phyloP scores from a whole-genome alignment of 345 rosid genomes.

The Populus tremula region DNA sequence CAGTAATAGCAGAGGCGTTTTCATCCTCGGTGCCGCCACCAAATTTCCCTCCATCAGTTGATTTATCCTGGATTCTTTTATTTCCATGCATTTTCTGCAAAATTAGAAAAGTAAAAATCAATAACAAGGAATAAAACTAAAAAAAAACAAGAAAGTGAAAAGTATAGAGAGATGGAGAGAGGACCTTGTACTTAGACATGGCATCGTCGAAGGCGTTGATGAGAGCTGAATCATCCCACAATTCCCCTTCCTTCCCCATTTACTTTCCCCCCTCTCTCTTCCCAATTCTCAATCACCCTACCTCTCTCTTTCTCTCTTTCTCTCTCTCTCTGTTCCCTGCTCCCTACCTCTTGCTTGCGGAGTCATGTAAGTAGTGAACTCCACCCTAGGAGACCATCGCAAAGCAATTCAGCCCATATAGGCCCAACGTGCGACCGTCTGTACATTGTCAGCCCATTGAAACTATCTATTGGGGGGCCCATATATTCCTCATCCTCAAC shows the following conservation, averaged over 20 bases:
- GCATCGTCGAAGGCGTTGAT: constrained; percentile 60
- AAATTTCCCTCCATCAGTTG: constrained; percentile 11
- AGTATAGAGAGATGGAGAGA: background rate
- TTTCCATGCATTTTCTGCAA: constrained; percentile 43
- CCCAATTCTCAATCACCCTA: background rate
- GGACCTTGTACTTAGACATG: constrained; percentile 56
- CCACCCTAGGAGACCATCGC: too few relatives aligned
- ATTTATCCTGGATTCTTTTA: constrained; percentile 10
- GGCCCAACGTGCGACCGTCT: too few relatives aligned
- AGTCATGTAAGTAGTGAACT: too few relatives aligned
- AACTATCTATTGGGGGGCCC: too few relatives aligned
- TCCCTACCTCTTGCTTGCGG: too few relatives aligned
- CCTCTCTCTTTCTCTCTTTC: too few relatives aligned
- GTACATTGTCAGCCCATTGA: too few relatives aligned
- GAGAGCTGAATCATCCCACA: constrained; percentile 68
- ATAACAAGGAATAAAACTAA: background rate
- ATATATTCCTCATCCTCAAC: too few relatives aligned
- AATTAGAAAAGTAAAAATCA: background rate
- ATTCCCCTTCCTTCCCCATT: constrained; percentile 48
- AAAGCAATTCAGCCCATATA: too few relatives aligned
- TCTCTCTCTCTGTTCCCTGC: too few relatives aligned
- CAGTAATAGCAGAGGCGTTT: constrained; percentile 4
- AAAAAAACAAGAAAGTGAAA: background rate
- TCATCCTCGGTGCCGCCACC: background rate
- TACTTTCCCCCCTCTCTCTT: background rate